phyloP scores from a whole-genome alignment of 306 rosid species.

The Fragaria ananassa region DNA sequence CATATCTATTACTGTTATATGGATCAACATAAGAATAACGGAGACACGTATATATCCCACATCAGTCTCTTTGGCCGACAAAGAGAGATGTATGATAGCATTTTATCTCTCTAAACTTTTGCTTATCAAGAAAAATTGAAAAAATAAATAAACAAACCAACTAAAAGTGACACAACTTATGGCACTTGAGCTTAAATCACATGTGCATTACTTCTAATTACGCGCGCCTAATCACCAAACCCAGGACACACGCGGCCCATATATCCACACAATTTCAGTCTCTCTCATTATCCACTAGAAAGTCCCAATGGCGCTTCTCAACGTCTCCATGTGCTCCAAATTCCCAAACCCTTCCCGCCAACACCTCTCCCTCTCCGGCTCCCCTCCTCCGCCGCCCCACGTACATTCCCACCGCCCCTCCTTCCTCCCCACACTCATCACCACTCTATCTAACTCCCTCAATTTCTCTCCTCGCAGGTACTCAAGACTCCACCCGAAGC shows the following conservation, averaged over 20 bases:
- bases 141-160: no score
- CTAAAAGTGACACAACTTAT: no score
- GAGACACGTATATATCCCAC: no score
- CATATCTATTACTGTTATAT: no score
- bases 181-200: no score
- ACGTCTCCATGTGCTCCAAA: constrained; percentile 43
- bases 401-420: not conserved
- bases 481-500: constrained; percentile 34
- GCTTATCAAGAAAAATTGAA: no score
- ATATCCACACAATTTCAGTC: not conserved
- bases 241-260: no score
- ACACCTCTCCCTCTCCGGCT: constrained; percentile 20
- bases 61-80: no score
- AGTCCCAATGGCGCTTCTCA: constrained; percentile 62
- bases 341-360: constrained; percentile 26
- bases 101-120: no score
- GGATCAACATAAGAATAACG: no score
- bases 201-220: no score
- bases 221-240: not conserved
- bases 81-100: no score
- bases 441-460: not conserved
- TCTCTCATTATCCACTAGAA: not conserved
- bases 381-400: constrained; percentile 28
- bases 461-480: constrained; percentile 7
- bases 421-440: not conserved